Base-by-base conservation (phyloP, 2,329 filamentous ascomycete species). In the Cadophora sp. region DNA sequence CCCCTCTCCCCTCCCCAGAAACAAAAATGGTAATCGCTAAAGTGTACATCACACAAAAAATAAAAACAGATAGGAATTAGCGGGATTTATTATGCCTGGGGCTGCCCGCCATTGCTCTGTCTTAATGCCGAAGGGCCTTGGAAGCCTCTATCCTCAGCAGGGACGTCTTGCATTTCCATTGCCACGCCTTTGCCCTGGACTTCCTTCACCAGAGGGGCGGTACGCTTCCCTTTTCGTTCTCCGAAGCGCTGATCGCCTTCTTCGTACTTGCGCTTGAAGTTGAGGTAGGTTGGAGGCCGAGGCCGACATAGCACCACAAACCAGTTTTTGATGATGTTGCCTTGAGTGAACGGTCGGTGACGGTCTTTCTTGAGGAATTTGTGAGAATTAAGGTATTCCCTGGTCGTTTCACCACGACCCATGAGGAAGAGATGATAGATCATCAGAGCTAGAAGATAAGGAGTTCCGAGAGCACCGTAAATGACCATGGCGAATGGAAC, bases 361-460 rank as follows among this genome's bases (percentile, higher is more conserved):
- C 96, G 89, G 78, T 99, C 95, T 73, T 91, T 91, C 81, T 96
- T 96, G 70, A 91, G 83, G 78, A 99, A 98, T 79, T 98, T 98
- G 80, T 97, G 93, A 4, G 92, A 94, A 80, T 97, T 97, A 71
- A 99, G 88, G 78, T 97, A 97, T 80, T 99, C 96, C 73, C 96
- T 86, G 0, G 96, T 99, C 0, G 95, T 99, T 82, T 99, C 95
- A 59, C 95, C 96, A 39, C 95, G 86, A 7, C 89, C 91, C 81
- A 96, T 93, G 51, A 99, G 84, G 81, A 97, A 97, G 56, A 98
- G 77, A 80, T 99, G 96, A 78, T 99, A 99, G 24, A 87, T 86
- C 83, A 89, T 92, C 6, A 99, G 82, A 51, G 93, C 92, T 48
- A 90, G 87, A 0, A 95, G 95, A 78, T 99, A 99, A 6, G 90